These are phyloP conservation scores for Vicia villosa DNA, from an alignment of 306 rosid genomes.

Conservation along the genomic window DNA sequence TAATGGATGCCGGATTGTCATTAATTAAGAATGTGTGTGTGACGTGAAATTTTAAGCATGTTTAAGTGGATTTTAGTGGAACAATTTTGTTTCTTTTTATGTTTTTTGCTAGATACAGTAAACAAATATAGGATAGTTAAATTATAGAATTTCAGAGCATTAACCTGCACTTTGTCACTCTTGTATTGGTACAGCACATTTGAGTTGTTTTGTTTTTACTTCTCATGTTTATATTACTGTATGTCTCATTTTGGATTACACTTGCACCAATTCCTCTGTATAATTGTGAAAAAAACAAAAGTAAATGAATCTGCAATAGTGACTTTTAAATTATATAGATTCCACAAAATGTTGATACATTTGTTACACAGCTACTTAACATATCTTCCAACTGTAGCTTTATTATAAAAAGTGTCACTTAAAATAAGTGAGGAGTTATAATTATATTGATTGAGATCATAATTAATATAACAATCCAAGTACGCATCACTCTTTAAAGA, in stretches of 20 bases:
- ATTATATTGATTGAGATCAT: too few relatives aligned
- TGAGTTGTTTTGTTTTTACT: conserved; percentile 1
- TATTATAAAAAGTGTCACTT: neutral
- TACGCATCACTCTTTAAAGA: too few relatives aligned
- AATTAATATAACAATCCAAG: too few relatives aligned
- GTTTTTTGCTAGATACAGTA: neutral
- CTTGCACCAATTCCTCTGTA: conserved; percentile 22
- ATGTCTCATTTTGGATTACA: conserved; percentile 32
- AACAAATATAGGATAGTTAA: conserved; percentile 22
- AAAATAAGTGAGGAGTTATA: neutral
- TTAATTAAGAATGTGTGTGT: conserved; percentile 35
- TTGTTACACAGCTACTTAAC: neutral
- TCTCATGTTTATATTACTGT: neutral
- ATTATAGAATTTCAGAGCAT: conserved; percentile 13
- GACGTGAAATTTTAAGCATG: conserved; percentile 46
- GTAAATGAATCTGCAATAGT: conserved; percentile 24
- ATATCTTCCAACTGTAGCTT: conserved; percentile 16
- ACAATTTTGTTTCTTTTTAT: conserved; percentile 28
- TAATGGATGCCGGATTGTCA: conserved; percentile 30
- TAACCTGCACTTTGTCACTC: conserved; percentile 10
- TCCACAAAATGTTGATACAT: conserved; percentile 22
- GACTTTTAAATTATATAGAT: neutral
- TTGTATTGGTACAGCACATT: conserved; percentile 22
- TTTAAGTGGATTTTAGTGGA: conserved; percentile 29
- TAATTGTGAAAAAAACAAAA: neutral